Percentiles rank a stretch among this genome's conserved stretches.
Evolutionary conservation across 225 moss, liverwort and hornwort species (phyloP).

Genomic region (Anthoceros angustus): DNA sequence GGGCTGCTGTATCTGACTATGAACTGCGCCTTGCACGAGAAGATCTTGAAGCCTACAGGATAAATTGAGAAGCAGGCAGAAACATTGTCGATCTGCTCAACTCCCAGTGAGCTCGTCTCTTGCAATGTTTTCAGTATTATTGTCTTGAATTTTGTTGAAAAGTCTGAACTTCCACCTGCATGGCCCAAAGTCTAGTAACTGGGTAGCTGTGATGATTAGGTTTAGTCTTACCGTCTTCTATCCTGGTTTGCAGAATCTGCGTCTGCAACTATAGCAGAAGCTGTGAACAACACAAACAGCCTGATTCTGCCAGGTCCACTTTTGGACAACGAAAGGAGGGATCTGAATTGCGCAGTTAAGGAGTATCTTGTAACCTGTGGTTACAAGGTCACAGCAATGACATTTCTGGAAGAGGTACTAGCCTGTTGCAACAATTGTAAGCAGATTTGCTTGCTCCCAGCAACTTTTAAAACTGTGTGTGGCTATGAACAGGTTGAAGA

Average conservation of each 20-base stretch:
- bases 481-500: conserved; percentile 25
- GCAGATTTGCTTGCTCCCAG: neutral
- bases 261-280: neutral
- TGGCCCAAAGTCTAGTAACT: no score
- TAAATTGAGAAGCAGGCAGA: conserved; percentile 54
- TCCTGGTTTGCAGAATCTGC: no score
- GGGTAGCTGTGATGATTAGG: no score
- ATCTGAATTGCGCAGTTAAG: conserved; percentile 73
- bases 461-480: neutral
- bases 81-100: neutral
- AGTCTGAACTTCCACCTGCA: no score
- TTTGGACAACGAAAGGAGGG: conserved; percentile 57
- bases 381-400: conserved; percentile 92
- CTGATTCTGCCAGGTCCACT: conserved; percentile 19
- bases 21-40: conserved; percentile 80
- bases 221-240: no score
- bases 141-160: no score
- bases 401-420: conserved; percentile 72
- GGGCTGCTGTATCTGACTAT: conserved; percentile 77
- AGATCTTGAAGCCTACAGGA: conserved; percentile 79
- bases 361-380: conserved; percentile 72
- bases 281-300: neutral
- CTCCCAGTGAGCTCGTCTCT: neutral
- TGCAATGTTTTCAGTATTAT: neutral
- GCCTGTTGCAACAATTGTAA: neutral